Base-by-base conservation (phyloP, 2,329 filamentous ascomycete species). In the Scytalidium lignicola region DNA sequence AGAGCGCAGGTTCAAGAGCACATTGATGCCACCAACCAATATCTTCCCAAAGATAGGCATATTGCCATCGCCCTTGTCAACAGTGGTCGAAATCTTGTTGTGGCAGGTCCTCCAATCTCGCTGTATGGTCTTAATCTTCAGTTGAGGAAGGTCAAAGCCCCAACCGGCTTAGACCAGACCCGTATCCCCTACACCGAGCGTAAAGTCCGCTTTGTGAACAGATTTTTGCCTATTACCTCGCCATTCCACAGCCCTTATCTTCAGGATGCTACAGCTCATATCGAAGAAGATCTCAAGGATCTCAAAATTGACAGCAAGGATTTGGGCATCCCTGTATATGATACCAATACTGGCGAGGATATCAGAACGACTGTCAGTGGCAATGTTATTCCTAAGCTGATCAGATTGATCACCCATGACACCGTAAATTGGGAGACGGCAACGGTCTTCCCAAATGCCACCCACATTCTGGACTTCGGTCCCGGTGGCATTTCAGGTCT, bases 221-320 rank as follows among this genome's bases (percentile, higher is more conserved):
- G 93, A 52, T 99, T 99, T 76, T 74, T 99, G 52, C 95, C 93
- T 43, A 99, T 99, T 68, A 96, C 92, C 1, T 90, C 93, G 9
- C 95, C 93, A 3, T 99, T 99, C 79, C 93, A 99, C 77, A 99
- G 93, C 78, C 86, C 90, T 53, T 96, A 97, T 66, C 82, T 99
- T 15, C 75, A 79, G 20, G 84, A 90, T 57, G 92, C 93, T 2
- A 90, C 88, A 21, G 79, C 84, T 52, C 78, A 90, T 60, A 90
- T 99, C 54, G 81, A 91, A 48, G 84, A 92, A 60, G 95, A 99
- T 65, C 76, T 99, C 53, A 89, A 89, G 68, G 80, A 91, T 57
- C 75, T 97, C 56, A 73, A 78, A 47, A 92, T 97, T 49, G 79
- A 88, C 48, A 80, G 83, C 49, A 79, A 80, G 49, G 79, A 81